Evolutionary conservation across 345 rosid genomes (phyloP).

Genomic region (Punica granatum): DNA sequence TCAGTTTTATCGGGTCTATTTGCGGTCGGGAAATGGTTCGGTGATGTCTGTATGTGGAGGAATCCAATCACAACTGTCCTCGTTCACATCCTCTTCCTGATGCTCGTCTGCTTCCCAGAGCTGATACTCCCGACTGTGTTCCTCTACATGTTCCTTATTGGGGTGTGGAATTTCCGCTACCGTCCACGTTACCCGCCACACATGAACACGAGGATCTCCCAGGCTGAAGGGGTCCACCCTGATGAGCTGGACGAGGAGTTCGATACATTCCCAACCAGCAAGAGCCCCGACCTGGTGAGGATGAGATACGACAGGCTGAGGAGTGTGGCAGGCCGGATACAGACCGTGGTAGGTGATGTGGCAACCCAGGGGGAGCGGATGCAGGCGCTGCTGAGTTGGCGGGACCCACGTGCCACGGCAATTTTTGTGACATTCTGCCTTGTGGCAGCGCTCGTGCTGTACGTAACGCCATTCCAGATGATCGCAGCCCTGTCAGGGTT

Average conservation of each 20-base stretch:
- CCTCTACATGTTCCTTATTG: constrained; percentile 88
- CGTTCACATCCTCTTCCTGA: constrained; percentile 74
- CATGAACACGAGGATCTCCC: constrained; percentile 90
- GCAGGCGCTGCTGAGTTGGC: constrained; percentile 89
- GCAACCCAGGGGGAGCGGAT: constrained; percentile 93
- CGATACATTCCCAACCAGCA: constrained; percentile 75
- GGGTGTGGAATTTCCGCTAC: constrained; percentile 84
- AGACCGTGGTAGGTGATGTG: constrained; percentile 90
- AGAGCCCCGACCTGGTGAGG: constrained; percentile 63
- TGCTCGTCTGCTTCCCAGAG: constrained; percentile 87
- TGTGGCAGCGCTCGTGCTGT: constrained; percentile 71
- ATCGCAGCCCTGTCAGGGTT: constrained; percentile 76
- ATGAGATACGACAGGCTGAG: constrained; percentile 93
- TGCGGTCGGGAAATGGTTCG: constrained; percentile 79
- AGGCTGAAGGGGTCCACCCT: constrained; percentile 74
- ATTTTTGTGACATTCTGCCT: constrained; percentile 69
- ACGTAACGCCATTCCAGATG: constrained; percentile 85
- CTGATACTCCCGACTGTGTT: constrained; percentile 79
- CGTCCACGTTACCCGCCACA: constrained; percentile 96
- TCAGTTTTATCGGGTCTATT: constrained; percentile 64
- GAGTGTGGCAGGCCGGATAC: constrained; percentile 92
- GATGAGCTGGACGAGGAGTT: constrained; percentile 97
- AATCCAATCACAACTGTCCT: constrained; percentile 83
- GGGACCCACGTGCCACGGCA: constrained; percentile 90
- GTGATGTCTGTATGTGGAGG: constrained; percentile 76